Conservation (phyloP, 2,329 filamentous ascomycete species). For the Colletotrichum trifolii region DNA sequence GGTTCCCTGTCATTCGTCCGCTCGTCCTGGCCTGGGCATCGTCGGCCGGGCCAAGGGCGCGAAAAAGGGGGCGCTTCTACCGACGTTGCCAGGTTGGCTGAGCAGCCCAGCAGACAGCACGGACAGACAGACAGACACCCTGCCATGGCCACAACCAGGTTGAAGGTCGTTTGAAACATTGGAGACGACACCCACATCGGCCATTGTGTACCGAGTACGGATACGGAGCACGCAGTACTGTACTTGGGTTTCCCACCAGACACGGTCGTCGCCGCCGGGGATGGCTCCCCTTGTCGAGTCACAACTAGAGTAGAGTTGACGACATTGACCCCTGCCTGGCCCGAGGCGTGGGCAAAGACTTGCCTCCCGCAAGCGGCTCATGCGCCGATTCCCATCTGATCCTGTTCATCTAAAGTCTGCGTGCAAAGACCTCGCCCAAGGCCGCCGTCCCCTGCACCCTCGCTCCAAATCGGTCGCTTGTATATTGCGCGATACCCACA, state of each 20-base stretch:
- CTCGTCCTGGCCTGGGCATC: slow-evolving; percentile 7
- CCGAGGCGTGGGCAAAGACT: not conserved
- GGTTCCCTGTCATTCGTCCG: not conserved
- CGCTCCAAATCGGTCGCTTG: slow-evolving; percentile 20
- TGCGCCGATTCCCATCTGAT: slow-evolving; percentile 26
- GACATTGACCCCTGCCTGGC: slow-evolving; percentile 26
- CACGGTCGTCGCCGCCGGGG: slow-evolving; percentile 10
- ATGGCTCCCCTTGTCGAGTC: slow-evolving; percentile 16
- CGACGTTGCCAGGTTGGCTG: not conserved
- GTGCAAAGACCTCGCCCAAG: not conserved
- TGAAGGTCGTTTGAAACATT: slow-evolving; percentile 25
- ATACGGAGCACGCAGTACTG: not conserved
- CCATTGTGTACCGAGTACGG: too few relatives aligned
- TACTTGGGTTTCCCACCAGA: slow-evolving; percentile 5
- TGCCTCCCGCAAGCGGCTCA: slow-evolving; percentile 7
- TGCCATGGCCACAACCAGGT: too few relatives aligned
- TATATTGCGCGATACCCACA: slow-evolving; percentile 24
- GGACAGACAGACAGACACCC: too few relatives aligned
- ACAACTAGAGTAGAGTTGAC: slow-evolving; percentile 25
- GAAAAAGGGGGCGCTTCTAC: slow-evolving; percentile 23
- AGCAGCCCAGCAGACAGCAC: not conserved
- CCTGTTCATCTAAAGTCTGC: slow-evolving; percentile 34
- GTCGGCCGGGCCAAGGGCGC: not conserved
- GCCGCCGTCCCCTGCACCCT: not conserved
- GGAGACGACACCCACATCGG: not conserved